These are phyloP conservation scores for Rhinocladiella similis DNA, from an alignment of 2,329 filamentous ascomycete genomes.

Conservation along the genomic window DNA sequence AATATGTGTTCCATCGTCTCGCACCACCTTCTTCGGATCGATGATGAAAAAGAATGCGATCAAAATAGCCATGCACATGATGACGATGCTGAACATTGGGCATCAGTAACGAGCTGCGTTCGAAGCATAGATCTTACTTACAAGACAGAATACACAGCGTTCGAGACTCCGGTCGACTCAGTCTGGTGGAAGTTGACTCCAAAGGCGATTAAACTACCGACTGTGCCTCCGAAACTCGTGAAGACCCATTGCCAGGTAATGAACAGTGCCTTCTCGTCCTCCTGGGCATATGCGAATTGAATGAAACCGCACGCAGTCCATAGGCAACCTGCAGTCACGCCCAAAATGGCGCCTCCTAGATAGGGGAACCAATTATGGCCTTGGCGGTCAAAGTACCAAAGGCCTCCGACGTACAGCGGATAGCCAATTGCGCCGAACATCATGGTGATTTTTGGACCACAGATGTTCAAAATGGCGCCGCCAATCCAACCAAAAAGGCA, in stretches of 20 bases:
- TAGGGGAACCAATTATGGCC: constrained; percentile 26
- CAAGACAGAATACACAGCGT: constrained; percentile 25
- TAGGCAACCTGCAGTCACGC: constrained; percentile 19
- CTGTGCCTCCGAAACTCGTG: constrained; percentile 17
- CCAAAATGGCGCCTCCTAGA: constrained; percentile 17
- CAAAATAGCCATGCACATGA: constrained; percentile 21
- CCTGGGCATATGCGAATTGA: constrained; percentile 23
- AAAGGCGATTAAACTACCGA: constrained; percentile 26
- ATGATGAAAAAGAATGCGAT: constrained; percentile 18
- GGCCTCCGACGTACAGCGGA: constrained; percentile 26
- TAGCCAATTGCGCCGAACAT: constrained; percentile 25
- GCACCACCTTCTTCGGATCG: constrained; percentile 23
- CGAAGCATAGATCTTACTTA: background rate
- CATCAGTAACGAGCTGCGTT: background rate
- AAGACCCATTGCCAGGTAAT: constrained; percentile 27
- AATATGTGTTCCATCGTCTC: constrained; percentile 29
- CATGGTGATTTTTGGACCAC: constrained; percentile 22
- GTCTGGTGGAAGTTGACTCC: constrained; percentile 24
- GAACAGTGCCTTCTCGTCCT: constrained; percentile 23
- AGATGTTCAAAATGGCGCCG: constrained; percentile 25
- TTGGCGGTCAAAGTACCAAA: constrained; percentile 28
- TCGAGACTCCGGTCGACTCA: constrained; percentile 22
- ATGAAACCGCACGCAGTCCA: constrained; percentile 24
- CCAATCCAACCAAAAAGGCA: constrained; percentile 25
- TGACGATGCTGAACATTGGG: constrained; percentile 15